These are phyloP conservation scores for Coprinopsis strossmayeri DNA, from an alignment of 768 basidiomycete genomes.

Conservation along the genomic window DNA sequence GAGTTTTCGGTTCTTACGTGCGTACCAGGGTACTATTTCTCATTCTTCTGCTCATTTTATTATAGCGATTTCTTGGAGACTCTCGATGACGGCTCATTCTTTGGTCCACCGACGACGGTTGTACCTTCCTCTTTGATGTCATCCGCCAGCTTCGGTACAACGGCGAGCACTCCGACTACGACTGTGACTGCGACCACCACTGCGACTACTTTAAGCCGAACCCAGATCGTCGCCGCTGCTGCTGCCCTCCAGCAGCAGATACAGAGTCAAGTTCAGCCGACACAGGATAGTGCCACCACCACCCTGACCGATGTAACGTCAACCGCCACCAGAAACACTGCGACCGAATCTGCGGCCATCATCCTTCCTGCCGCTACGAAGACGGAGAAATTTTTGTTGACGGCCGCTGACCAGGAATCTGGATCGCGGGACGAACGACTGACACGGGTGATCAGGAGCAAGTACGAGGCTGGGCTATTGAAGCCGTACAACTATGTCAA, in stretches of 20 bases:
- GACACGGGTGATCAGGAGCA: slow-evolving; percentile 87
- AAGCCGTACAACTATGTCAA: slow-evolving; percentile 97
- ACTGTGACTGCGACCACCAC: slow-evolving; percentile 6
- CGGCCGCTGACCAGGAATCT: slow-evolving; percentile 90
- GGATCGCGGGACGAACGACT: slow-evolving; percentile 88
- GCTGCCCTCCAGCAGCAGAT: slow-evolving; percentile 14
- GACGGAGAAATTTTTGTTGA: slow-evolving; percentile 85
- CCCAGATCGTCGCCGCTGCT: slow-evolving; percentile 10
- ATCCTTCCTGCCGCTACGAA: slow-evolving; percentile 70
- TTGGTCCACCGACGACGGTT: slow-evolving; percentile 52
- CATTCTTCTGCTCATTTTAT: slow-evolving; percentile 6
- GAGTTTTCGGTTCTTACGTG: slow-evolving; percentile 80
- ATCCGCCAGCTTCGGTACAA: slow-evolving; percentile 24
- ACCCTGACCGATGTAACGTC: slow-evolving; percentile 6
- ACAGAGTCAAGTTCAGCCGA: slow-evolving; percentile 9
- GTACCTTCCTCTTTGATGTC: slow-evolving; percentile 40
- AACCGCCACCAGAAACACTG: slow-evolving; percentile 9
- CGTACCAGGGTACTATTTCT: slow-evolving; percentile 18
- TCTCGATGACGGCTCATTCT: slow-evolving; percentile 78
- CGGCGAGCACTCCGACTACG: slow-evolving; percentile 6
- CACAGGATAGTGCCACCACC: too few relatives aligned
- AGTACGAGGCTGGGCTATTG: slow-evolving; percentile 92
- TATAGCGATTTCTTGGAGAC: slow-evolving; percentile 83
- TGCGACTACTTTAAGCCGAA: slow-evolving; percentile 11
- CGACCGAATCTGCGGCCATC: slow-evolving; percentile 31